phyloP scores from a whole-genome alignment of 2,329 filamentous ascomycete genomes.

The Alternaria atra region DNA sequence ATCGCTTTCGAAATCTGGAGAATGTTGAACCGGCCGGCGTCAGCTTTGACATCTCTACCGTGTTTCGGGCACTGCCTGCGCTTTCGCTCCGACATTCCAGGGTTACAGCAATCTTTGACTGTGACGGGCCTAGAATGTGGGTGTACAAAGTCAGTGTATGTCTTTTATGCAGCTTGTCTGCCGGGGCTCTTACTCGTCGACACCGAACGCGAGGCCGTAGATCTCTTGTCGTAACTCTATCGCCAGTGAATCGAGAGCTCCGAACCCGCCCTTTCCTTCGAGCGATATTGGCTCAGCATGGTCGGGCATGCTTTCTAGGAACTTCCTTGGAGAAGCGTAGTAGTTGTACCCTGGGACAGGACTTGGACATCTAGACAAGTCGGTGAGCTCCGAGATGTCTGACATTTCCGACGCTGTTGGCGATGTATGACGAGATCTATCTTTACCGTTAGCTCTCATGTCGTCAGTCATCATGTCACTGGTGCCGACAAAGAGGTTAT shows the following conservation, averaged over 20 bases:
- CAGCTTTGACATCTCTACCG: background rate
- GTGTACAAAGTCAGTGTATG: background rate
- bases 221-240: conserved; percentile 24
- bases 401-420: background rate
- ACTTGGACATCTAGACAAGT: background rate
- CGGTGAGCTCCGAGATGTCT: background rate
- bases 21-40: conserved; percentile 22
- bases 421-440: background rate
- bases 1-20: conserved; percentile 19
- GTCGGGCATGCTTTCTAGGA: background rate
- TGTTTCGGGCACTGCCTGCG: conserved; percentile 25
- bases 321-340: background rate
- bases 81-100: conserved; percentile 17
- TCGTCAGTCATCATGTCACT: background rate
- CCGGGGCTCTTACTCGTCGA: background rate
- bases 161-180: too few species aligned
- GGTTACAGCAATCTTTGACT: conserved; percentile 26
- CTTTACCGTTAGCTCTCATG: background rate
- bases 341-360: background rate
- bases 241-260: conserved; percentile 16
- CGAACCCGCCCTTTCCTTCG: conserved; percentile 8
- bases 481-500: background rate
- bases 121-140: conserved; percentile 6
- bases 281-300: background rate
- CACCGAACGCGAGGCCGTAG: conserved; percentile 16